phyloP scores from a whole-genome alignment of 2,329 filamentous ascomycete genomes.

The Alternaria sp. region DNA sequence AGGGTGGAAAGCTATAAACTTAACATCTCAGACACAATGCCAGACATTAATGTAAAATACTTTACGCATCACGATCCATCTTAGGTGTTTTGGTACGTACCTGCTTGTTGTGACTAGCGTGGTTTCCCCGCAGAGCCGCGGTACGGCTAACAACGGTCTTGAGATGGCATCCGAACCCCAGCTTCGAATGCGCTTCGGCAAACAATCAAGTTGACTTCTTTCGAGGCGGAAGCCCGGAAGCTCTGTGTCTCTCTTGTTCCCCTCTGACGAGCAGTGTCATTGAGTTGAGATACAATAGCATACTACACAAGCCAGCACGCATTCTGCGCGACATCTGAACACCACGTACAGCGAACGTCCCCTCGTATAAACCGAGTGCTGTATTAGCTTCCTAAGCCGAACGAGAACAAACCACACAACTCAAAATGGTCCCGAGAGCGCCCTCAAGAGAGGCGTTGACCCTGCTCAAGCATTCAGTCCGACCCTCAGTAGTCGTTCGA shows the following conservation, averaged over 20 bases:
- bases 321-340: background rate
- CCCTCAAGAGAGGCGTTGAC: slow-evolving; percentile 48
- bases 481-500: slow-evolving; percentile 34
- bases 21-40: no score
- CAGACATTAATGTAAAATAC: no score
- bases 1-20: slow-evolving; percentile 29
- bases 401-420: accelerated
- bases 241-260: background rate
- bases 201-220: slow-evolving; percentile 14
- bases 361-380: background rate
- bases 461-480: slow-evolving; percentile 45
- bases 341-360: background rate
- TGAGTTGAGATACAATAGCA: background rate
- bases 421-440: slow-evolving; percentile 44
- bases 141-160: slow-evolving; percentile 39
- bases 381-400: background rate
- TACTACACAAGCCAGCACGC: background rate
- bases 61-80: background rate
- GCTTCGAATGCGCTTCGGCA: slow-evolving; percentile 29
- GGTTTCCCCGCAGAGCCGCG: slow-evolving; percentile 31
- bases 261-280: background rate
- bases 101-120: slow-evolving; percentile 19
- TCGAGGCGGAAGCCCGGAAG: slow-evolving; percentile 5
- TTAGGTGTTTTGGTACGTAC: slow-evolving; percentile 15
- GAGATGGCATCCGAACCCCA: slow-evolving; percentile 27